phyloP scores from a whole-genome alignment of 2,329 filamentous ascomycete species.

The Pyrenochaeta sp. region DNA sequence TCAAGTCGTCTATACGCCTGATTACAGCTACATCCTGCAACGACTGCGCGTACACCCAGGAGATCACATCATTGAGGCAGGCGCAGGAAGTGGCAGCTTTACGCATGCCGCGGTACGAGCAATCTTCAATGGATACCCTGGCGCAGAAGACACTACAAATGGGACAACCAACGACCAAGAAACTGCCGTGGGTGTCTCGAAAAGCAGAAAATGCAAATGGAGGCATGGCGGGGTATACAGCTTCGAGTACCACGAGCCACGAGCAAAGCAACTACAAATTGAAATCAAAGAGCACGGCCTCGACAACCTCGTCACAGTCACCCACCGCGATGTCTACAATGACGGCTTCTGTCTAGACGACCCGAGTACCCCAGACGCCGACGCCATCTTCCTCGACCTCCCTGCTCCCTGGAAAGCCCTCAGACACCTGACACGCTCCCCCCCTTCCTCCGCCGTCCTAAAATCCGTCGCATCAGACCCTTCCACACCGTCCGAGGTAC shows the following conservation, averaged over 20 bases:
- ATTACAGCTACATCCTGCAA: constrained; percentile 85
- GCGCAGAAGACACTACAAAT: constrained; percentile 22
- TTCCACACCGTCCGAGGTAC: constrained; percentile 42
- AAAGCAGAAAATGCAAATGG: constrained; percentile 47
- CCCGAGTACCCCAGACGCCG: constrained; percentile 56
- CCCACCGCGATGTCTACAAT: constrained; percentile 80
- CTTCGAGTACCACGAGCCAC: constrained; percentile 80
- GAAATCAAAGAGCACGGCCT: constrained; percentile 76
- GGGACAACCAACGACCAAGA: constrained; percentile 35
- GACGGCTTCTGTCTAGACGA: constrained; percentile 72
- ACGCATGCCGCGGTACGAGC: constrained; percentile 80
- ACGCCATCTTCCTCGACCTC: constrained; percentile 79
- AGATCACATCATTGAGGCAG: constrained; percentile 78
- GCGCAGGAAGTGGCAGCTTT: constrained; percentile 83
- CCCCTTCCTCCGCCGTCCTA: constrained; percentile 34
- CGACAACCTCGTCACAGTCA: constrained; percentile 72
- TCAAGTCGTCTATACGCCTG: constrained; percentile 86
- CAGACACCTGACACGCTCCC: constrained; percentile 72
- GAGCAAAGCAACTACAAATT: constrained; percentile 72
- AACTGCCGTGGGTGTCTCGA: constrained; percentile 38
- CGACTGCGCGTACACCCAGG: constrained; percentile 78
- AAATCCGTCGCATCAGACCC: constrained; percentile 33
- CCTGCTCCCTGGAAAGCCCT: constrained; percentile 84
- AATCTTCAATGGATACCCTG: constrained; percentile 76
- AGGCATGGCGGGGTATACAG: constrained; percentile 75